A percentile compares a stretch with the other conserved stretches of the same genome.
Evolutionary conservation across 1,284 basidiomycete species (phyloP).

Genomic region (Trametes sp.): DNA sequence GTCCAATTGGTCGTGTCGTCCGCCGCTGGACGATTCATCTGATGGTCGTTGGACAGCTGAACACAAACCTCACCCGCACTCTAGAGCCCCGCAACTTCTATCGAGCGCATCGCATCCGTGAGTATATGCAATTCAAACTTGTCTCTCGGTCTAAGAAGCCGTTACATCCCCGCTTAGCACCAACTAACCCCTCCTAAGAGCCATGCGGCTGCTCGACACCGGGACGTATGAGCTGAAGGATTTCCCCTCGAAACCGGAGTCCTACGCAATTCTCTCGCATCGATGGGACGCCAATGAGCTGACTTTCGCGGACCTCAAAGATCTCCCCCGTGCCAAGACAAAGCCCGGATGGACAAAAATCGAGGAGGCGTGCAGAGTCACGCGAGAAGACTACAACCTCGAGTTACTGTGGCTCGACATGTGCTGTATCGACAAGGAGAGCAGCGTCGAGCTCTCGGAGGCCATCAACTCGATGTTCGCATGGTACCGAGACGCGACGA

Average conservation of each 20-base stretch:
- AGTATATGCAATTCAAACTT: too few relatives aligned
- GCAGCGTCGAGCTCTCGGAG: constrained; percentile 8
- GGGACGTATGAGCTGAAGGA: neutral
- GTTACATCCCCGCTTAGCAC: too few relatives aligned
- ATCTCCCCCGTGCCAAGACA: neutral
- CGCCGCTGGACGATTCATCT: too few relatives aligned
- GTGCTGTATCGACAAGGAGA: constrained; percentile 6
- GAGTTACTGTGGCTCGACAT: constrained; percentile 4
- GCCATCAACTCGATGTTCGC: constrained; percentile 7
- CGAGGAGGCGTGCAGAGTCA: neutral
- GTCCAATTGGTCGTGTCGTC: too few relatives aligned
- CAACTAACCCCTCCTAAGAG: too few relatives aligned
- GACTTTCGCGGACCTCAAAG: neutral
- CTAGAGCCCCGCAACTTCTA: too few relatives aligned
- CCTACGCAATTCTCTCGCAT: constrained; percentile 8
- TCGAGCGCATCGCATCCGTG: too few relatives aligned
- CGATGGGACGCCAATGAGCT: neutral
- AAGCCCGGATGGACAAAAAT: neutral
- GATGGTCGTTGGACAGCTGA: too few relatives aligned
- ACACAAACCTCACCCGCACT: too few relatives aligned
- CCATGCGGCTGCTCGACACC: neutral
- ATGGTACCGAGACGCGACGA: neutral
- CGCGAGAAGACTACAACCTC: neutral
- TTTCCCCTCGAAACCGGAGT: neutral
- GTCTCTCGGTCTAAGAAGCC: too few relatives aligned